phyloP scores from a whole-genome alignment of 2,329 filamentous ascomycete genomes.

The Blumeria hordei region DNA sequence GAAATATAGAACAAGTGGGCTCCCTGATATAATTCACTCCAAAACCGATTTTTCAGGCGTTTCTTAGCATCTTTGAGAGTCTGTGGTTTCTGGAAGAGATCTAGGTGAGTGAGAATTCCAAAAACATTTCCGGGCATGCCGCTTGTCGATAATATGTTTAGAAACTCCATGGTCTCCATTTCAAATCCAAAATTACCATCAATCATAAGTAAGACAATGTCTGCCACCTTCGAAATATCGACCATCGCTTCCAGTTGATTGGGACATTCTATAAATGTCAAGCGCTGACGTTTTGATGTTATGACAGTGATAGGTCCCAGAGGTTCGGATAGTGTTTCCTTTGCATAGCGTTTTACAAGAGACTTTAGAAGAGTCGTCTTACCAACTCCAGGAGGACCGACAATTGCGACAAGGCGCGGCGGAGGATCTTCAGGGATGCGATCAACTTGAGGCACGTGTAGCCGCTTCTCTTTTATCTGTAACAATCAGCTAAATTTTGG shows the following conservation, averaged over 20 bases:
- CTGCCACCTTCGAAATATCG: conserved; percentile 87
- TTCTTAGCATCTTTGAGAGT: conserved; percentile 88
- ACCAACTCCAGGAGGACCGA: conserved; percentile 82
- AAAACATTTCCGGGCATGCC: conserved; percentile 99
- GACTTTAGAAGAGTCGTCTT: conserved; percentile 94
- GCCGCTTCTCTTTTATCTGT: conserved; percentile 77
- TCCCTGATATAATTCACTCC: conserved; percentile 91
- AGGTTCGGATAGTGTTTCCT: conserved; percentile 76
- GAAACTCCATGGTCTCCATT: conserved; percentile 99
- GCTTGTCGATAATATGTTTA: conserved; percentile 77
- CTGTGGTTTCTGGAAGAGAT: conserved; percentile 85
- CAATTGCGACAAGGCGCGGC: conserved; percentile 76
- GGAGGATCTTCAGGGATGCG: conserved; percentile 86
- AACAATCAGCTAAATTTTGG: conserved; percentile 3
- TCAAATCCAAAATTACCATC: conserved; percentile 98
- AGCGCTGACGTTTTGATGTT: conserved; percentile 78
- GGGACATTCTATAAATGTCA: conserved; percentile 95
- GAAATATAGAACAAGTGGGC: conserved; percentile 94
- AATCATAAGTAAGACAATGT: conserved; percentile 94
- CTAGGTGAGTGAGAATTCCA: conserved; percentile 84
- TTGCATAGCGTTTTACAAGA: conserved; percentile 78
- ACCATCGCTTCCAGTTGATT: conserved; percentile 93
- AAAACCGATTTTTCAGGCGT: conserved; percentile 79
- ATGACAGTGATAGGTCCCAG: conserved; percentile 87
- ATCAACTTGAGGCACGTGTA: conserved; percentile 93